phyloP scores from a whole-genome alignment of 345 rosid genomes.

The Leavenworthia alabamica region DNA sequence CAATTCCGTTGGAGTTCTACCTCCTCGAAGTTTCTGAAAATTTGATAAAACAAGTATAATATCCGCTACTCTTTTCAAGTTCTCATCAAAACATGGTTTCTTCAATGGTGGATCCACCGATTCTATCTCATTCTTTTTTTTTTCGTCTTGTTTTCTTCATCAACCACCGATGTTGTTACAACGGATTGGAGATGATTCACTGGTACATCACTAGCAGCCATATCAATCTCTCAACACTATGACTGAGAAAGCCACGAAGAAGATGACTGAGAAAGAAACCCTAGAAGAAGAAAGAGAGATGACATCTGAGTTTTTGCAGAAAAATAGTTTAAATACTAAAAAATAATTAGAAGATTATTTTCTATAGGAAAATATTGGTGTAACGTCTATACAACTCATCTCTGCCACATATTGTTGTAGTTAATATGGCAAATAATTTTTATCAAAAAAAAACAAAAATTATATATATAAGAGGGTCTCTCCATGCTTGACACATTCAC shows the following conservation, averaged over 20 bases:
- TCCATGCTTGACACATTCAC: too few relatives aligned
- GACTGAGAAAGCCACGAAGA: neutral
- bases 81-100: conserved; percentile 35
- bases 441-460: conserved; percentile 2
- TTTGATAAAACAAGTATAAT: conserved; percentile 74
- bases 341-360: neutral
- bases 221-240: conserved; percentile 9
- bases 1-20: conserved; percentile 59
- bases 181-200: conserved; percentile 17
- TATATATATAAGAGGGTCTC: too few relatives aligned
- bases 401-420: neutral
- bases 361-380: neutral
- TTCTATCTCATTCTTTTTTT: conserved; percentile 16
- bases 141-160: conserved; percentile 3
- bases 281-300: conserved; percentile 24
- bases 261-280: neutral
- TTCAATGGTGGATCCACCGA: conserved; percentile 26
- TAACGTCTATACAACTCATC: conserved; percentile 11
- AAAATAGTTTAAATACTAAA: neutral
- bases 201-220: neutral
- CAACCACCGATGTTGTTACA: neutral
- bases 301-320: conserved; percentile 1
- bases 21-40: conserved; percentile 70
- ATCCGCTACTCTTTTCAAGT: conserved; percentile 65
- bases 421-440: conserved; percentile 1